These are phyloP conservation scores for Stachybotrys elegans DNA, from an alignment of 2,329 filamentous ascomycete genomes.

Conservation along the genomic window DNA sequence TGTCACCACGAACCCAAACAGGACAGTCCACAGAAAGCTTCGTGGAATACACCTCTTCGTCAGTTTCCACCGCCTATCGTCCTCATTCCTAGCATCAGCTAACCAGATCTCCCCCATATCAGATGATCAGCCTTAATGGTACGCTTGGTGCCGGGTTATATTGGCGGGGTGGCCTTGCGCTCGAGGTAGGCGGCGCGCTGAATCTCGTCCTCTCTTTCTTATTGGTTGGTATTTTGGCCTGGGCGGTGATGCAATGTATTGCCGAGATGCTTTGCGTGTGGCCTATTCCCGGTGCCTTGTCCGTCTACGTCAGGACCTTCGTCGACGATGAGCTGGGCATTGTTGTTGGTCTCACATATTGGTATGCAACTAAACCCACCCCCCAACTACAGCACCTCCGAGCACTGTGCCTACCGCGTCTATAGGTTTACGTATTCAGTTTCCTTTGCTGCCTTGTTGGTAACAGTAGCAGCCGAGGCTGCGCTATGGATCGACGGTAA, in stretches of 20 bases:
- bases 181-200: slow-evolving; percentile 20
- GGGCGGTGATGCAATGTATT: slow-evolving; percentile 25
- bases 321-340: slow-evolving; percentile 26
- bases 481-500: slow-evolving; percentile 16
- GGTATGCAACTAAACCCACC: slow-evolving; percentile 14
- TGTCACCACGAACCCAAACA: slow-evolving; percentile 11
- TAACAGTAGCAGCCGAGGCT: slow-evolving; percentile 16
- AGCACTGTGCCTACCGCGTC: not conserved
- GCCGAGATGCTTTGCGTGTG: slow-evolving; percentile 25
- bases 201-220: slow-evolving; percentile 21
- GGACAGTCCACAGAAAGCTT: slow-evolving; percentile 18
- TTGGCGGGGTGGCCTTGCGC: slow-evolving; percentile 22
- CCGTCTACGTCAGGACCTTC: slow-evolving; percentile 25
- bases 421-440: slow-evolving; percentile 22
- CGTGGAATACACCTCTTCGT: slow-evolving; percentile 19
- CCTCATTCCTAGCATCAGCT: too few relatives aligned
- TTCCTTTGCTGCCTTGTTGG: slow-evolving; percentile 19
- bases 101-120: not conserved
- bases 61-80: slow-evolving; percentile 4
- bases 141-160: slow-evolving; percentile 22
- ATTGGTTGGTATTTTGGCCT: slow-evolving; percentile 20
- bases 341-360: slow-evolving; percentile 24
- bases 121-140: slow-evolving; percentile 24
- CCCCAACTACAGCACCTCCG: not conserved
- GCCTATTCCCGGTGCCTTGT: slow-evolving; percentile 25